These are phyloP conservation scores for Ailanthus altissimus DNA, from an alignment of 345 rosid species.

Conservation along the genomic window DNA sequence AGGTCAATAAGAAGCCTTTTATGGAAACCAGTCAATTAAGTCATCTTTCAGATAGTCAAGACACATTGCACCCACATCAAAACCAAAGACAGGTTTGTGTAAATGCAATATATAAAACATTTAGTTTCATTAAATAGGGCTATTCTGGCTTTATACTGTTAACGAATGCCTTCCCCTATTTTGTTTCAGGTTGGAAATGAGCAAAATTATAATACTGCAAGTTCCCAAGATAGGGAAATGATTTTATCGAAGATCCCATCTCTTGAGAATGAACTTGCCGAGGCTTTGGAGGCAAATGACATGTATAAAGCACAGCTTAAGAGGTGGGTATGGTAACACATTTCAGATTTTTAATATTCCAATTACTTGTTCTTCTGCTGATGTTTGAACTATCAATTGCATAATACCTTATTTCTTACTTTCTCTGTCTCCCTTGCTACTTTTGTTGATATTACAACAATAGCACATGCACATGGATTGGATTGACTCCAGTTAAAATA, in stretches of 20 bases:
- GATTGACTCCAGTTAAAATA: not conserved
- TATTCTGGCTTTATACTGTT: constrained; percentile 2
- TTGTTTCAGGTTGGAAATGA: constrained; percentile 35
- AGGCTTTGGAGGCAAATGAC: constrained; percentile 57
- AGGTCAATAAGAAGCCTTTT: constrained; percentile 13
- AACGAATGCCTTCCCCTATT: not conserved
- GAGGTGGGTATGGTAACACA: constrained; percentile 33
- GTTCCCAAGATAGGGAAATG: constrained; percentile 20
- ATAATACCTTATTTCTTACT: not conserved
- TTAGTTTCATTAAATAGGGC: constrained; percentile 5
- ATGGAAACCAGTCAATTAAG: constrained; percentile 5
- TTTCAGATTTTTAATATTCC: not conserved
- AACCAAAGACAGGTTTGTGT: constrained; percentile 16
- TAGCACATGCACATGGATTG: not conserved
- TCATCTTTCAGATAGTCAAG: constrained; percentile 1
- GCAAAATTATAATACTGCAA: constrained; percentile 18
- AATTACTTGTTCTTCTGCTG: not conserved
- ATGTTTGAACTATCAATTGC: not conserved
- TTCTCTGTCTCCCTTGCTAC: not conserved
- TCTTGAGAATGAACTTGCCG: constrained; percentile 56
- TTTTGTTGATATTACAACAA: not conserved
- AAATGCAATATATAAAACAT: not conserved
- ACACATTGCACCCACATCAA: not conserved
- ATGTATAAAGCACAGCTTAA: constrained; percentile 57
- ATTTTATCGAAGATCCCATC: constrained; percentile 43